Percentiles rank a stretch among this genome's conserved stretches.
These are phyloP conservation scores for Eucalyptus paniculata DNA, from an alignment of 345 rosid genomes.

Conservation along the genomic window DNA sequence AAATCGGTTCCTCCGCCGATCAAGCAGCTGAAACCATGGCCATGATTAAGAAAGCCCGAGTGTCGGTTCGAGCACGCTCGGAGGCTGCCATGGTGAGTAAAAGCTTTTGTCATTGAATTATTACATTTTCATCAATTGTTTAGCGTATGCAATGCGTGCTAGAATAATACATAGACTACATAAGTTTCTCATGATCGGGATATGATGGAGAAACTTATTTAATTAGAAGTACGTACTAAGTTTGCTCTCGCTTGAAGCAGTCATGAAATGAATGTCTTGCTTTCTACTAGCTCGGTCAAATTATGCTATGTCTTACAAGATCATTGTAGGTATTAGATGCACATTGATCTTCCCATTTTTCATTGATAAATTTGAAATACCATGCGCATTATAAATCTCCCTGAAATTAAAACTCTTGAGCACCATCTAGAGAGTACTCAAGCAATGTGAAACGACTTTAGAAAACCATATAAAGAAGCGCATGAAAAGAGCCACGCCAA, in stretches of 20 bases:
- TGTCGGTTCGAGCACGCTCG: conserved; percentile 58
- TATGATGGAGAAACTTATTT: not conserved
- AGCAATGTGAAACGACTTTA: not conserved
- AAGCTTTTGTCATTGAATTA: not conserved
- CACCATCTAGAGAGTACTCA: not conserved
- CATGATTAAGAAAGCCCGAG: conserved; percentile 49
- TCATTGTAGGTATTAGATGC: not conserved
- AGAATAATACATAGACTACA: not conserved
- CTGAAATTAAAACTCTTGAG: not conserved
- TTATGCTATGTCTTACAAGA: not conserved
- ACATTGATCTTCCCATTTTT: not conserved
- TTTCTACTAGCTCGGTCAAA: not conserved
- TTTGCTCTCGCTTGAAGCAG: not conserved
- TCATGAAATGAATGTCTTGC: not conserved
- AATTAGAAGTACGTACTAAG: not conserved
- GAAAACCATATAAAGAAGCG: not conserved
- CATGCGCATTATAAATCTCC: not conserved
- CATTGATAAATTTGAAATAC: not conserved
- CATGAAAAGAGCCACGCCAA: not conserved
- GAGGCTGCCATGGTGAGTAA: conserved; percentile 44
- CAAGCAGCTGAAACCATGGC: conserved; percentile 4
- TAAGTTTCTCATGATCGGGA: not conserved
- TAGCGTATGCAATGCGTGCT: not conserved
- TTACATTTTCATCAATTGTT: not conserved
- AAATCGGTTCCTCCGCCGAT: not conserved